Conservation (phyloP, 2,329 filamentous ascomycete species). For the Ophiostoma himal-ulmi region DNA sequence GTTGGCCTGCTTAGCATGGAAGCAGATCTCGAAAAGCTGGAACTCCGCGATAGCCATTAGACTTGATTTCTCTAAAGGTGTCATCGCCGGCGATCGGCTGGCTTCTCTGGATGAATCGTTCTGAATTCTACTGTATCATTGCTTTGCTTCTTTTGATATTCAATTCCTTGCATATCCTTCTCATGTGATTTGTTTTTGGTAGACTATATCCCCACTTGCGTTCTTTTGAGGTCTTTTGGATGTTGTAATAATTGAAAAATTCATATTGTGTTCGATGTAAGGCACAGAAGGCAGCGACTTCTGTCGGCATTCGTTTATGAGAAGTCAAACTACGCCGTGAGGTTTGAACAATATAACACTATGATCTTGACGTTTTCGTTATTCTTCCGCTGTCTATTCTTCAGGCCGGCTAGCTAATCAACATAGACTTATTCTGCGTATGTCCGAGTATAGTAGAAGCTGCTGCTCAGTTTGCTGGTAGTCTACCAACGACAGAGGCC, state of each 20-base stretch:
- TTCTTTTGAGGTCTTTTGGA: not conserved
- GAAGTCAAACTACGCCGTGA: not conserved
- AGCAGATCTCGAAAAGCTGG: constrained; percentile 62
- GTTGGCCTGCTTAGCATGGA: constrained; percentile 75
- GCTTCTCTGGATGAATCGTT: not conserved
- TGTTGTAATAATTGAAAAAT: not conserved
- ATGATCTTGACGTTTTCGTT: not conserved
- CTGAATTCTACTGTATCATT: not conserved
- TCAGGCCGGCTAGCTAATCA: not conserved
- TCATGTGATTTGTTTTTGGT: not conserved
- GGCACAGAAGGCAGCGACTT: not conserved
- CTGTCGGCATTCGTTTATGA: not conserved
- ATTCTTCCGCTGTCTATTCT: not conserved
- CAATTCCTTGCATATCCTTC: not conserved
- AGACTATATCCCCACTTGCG: not conserved
- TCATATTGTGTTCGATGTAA: not conserved
- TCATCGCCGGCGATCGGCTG: not conserved
- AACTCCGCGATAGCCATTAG: constrained; percentile 35
- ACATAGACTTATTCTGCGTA: not conserved
- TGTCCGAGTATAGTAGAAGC: not conserved
- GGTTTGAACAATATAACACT: not conserved
- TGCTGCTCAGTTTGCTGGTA: constrained; percentile 55
- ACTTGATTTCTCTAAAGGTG: not conserved
- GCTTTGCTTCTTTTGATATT: not conserved
- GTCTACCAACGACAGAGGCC: constrained; percentile 81